Conservation (phyloP, 1,284 basidiomycete species). For the Cutaneotrichosporon sp. region DNA sequence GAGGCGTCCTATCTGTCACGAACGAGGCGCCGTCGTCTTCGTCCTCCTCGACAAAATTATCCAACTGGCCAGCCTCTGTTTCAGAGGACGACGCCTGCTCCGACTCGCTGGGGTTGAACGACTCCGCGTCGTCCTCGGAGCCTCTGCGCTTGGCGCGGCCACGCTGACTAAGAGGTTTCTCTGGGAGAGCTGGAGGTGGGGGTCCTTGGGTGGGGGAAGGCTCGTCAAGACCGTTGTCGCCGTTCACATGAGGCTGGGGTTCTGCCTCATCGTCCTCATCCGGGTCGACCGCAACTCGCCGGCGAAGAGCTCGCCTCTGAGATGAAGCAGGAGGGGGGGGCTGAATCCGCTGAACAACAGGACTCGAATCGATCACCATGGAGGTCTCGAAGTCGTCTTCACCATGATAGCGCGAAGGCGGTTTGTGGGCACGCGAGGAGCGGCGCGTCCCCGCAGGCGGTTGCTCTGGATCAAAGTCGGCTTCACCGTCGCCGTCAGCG, state of each 20-base stretch:
- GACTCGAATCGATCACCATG: slow-evolving; percentile 18
- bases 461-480: slow-evolving; percentile 11
- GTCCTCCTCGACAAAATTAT: slow-evolving; percentile 46
- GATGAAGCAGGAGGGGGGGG: not conserved
- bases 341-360: slow-evolving; percentile 1
- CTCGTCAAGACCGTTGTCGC: not conserved
- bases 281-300: slow-evolving; percentile 22
- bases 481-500: slow-evolving; percentile 13
- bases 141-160: slow-evolving; percentile 10
- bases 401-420: slow-evolving; percentile 44
- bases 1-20: not conserved
- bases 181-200: not conserved
- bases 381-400: slow-evolving; percentile 34
- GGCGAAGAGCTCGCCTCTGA: slow-evolving; percentile 22
- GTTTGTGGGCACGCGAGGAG: slow-evolving; percentile 45
- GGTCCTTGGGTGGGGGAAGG: no score
- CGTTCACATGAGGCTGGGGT: slow-evolving; percentile 5
- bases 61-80: slow-evolving; percentile 19
- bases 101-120: slow-evolving; percentile 28
- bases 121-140: slow-evolving; percentile 32
- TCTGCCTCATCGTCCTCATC: slow-evolving; percentile 39
- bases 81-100: slow-evolving; percentile 20
- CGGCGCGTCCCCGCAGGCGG: slow-evolving; percentile 32
- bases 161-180: slow-evolving; percentile 5
- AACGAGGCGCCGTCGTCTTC: slow-evolving; percentile 28